Base-by-base conservation (phyloP, 192 early-diverging fungal species). In the Dispira parvispora region DNA sequence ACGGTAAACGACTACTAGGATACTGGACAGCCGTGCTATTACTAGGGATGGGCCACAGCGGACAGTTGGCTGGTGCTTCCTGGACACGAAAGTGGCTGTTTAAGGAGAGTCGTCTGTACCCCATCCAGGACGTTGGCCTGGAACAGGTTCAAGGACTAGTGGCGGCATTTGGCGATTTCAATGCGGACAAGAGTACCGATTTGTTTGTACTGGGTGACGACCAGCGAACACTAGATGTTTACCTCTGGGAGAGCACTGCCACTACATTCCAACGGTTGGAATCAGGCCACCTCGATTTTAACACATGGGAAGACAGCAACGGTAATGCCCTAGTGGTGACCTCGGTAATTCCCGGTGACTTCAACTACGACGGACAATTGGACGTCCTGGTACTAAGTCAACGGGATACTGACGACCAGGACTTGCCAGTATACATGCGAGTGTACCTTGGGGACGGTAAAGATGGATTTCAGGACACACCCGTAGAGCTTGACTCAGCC, bases 141-240 rank as follows among this genome's bases (percentile, higher is more conserved):
- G 74, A 77, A 43, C 68, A 75, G 21, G 65, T 90, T 43, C 73
- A 80, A 28, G 89, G 88, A 23, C 82, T 83, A 10, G 82, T 90
- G 11, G 82, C 81, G 28, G 91, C 89, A 3, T 91, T 91, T 76
- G 90, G 80, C 8, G 91, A 94, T 70, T 88, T 90, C 32, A 87
- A 89, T 71, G 80, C 79, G 14, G 88, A 88, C 69, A 89, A 89
- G 69, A 82, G 81, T 64, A 88, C 87, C 3, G 92, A 96, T 68
- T 61, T 96, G n/a, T 83, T 96, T 64, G 69, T 85, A 0, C 73
- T 89, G 11, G 76, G 76, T 44, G 56, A 78, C 2, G 80, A 85
- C 69, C 90, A 92, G 64, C 77, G 70, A 14, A 69, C 78, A 0
- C 69, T 90, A 18, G 77, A 80, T 62, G 66, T 89, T 44, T 85